Percentiles rank a stretch among this genome's conserved stretches.
Conservation (phyloP, 1,139 yeast genomes). For the Ogataea hybrid region DNA sequence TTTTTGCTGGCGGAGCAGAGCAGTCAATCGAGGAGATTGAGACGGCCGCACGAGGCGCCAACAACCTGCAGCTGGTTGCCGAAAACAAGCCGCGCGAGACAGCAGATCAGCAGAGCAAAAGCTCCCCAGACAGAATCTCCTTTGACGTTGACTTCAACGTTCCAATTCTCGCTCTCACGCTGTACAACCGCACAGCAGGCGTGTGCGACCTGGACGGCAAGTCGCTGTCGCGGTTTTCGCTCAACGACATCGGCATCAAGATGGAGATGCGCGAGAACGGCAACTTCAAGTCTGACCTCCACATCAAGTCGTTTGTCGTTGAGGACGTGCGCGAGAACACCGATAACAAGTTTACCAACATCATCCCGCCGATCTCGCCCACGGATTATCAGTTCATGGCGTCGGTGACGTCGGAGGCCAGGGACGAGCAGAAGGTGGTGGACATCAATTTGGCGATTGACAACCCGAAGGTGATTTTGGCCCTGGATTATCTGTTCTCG, state of each 20-base stretch:
- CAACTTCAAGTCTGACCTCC: conserved; percentile 58
- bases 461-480: conserved; percentile 77
- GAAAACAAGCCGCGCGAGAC: conserved; percentile 3
- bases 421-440: conserved; percentile 40
- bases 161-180: conserved; percentile 61
- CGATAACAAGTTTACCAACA: conserved; percentile 70
- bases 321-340: conserved; percentile 65
- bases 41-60: conserved; percentile 60
- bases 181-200: conserved; percentile 57
- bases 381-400: conserved; percentile 74
- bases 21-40: conserved; percentile 50
- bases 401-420: conserved; percentile 42
- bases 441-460: conserved; percentile 67
- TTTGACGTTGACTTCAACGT: conserved; percentile 54
- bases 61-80: conserved; percentile 30
- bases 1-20: conserved; percentile 45
- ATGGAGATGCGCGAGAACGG: conserved; percentile 54
- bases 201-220: conserved; percentile 38
- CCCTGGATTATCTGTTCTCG: conserved; percentile 82
- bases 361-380: conserved; percentile 68
- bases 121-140: conserved; percentile 36
- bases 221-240: conserved; percentile 60
- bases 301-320: conserved; percentile 71
- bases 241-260: conserved; percentile 55
- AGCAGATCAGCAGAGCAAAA: background rate